Conservation (phyloP, 2,329 filamentous ascomycete species). For the Clonostachys sp. region DNA sequence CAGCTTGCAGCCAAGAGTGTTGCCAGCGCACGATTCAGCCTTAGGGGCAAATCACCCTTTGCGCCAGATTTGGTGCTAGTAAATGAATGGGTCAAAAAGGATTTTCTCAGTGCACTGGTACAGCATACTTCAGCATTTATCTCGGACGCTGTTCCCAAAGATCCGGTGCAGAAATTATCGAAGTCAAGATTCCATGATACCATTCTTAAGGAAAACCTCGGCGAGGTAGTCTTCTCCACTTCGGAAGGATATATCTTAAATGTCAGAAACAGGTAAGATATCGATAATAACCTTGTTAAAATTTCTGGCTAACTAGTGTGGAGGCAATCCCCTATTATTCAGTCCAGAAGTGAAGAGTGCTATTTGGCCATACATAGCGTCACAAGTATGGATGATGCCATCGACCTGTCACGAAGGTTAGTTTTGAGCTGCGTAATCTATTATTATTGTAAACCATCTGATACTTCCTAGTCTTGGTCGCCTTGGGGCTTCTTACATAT, state of each 20-base stretch:
- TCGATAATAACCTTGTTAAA: neutral
- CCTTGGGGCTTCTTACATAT: slow-evolving; percentile 45
- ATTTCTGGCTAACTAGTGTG: neutral
- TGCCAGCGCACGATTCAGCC: slow-evolving; percentile 46
- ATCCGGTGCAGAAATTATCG: neutral
- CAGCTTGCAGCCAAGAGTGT: slow-evolving; percentile 46
- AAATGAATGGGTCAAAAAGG: slow-evolving; percentile 56
- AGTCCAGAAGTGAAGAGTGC: slow-evolving; percentile 31
- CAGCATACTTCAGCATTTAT: slow-evolving; percentile 11
- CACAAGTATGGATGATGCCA: slow-evolving; percentile 48
- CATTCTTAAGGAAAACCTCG: no score
- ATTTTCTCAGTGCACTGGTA: slow-evolving; percentile 40
- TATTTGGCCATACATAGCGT: slow-evolving; percentile 39
- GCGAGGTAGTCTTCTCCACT: slow-evolving; percentile 10
- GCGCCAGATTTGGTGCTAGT: slow-evolving; percentile 59
- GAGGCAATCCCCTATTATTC: slow-evolving; percentile 18
- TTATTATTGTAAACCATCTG: neutral
- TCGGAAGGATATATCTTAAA: slow-evolving; percentile 14
- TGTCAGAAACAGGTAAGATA: slow-evolving; percentile 2
- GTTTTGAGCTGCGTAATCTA: slow-evolving; percentile 1
- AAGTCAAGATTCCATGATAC: neutral
- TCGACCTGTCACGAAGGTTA: slow-evolving; percentile 35
- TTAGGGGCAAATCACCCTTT: slow-evolving; percentile 53
- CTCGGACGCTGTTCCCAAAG: neutral
- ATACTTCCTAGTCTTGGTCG: slow-evolving; percentile 9